These are phyloP conservation scores for Aspergillus bertholletiae DNA, from an alignment of 495 filamentous ascomycete genomes.

Conservation along the genomic window DNA sequence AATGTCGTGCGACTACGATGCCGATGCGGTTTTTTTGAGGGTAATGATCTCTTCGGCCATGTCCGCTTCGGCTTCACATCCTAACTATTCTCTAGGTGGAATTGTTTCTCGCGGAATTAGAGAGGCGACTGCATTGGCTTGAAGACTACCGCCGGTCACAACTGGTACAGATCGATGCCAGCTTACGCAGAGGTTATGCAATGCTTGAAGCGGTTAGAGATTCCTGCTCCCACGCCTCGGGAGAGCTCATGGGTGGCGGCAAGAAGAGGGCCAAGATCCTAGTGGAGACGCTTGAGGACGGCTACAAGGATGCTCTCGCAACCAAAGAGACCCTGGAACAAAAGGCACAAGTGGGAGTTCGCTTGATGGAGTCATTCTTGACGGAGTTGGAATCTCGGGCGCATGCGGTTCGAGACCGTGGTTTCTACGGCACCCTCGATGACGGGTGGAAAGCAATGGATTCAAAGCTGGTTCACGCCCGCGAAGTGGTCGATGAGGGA, in stretches of 20 bases:
- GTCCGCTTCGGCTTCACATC: too few species aligned
- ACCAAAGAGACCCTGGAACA: conserved; percentile 85
- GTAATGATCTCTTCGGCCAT: too few species aligned
- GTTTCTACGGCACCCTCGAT: conserved; percentile 57
- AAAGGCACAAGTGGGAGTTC: conserved; percentile 83
- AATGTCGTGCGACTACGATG: conserved; percentile 63
- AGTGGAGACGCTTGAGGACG: conserved; percentile 88
- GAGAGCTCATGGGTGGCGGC: conserved; percentile 84
- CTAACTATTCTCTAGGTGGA: conserved; percentile 59
- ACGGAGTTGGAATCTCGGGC: conserved; percentile 79
- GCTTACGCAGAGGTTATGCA: conserved; percentile 74
- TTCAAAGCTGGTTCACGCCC: conserved; percentile 67
- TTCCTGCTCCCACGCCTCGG: conserved; percentile 86
- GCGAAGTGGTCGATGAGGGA: conserved; percentile 79
- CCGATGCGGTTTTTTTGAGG: conserved; percentile 65
- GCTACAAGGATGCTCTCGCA: conserved; percentile 84
- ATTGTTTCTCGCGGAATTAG: conserved; percentile 83
- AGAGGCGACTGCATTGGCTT: conserved; percentile 80
- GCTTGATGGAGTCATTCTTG: conserved; percentile 78
- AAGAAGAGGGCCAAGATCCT: conserved; percentile 79
- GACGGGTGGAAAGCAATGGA: conserved; percentile 71
- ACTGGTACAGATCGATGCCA: conserved; percentile 74
- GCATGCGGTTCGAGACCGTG: conserved; percentile 65
- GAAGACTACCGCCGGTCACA: conserved; percentile 84
- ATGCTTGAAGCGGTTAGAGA: conserved; percentile 84